phyloP scores from a whole-genome alignment of 2,329 filamentous ascomycete genomes.

The Chlorencoelia australis region DNA sequence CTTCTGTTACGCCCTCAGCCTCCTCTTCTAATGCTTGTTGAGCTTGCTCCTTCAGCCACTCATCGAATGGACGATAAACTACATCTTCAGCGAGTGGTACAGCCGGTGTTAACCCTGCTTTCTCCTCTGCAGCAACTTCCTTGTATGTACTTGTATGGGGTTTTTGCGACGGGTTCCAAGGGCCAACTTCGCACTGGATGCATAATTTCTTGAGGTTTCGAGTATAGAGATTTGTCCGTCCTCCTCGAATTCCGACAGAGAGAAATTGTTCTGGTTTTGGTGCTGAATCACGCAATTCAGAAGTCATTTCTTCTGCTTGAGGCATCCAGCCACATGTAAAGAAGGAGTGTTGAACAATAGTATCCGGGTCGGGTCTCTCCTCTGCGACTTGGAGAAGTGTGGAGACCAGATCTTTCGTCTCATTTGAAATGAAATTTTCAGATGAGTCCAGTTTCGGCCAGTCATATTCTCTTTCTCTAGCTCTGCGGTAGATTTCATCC shows the following conservation, averaged over 20 bases:
- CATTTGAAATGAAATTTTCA: conserved; percentile 60
- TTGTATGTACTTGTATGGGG: conserved; percentile 45
- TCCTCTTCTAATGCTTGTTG: conserved; percentile 9
- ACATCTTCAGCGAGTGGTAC: conserved; percentile 52
- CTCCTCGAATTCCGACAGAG: conserved; percentile 35
- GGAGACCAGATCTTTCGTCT: conserved; percentile 70
- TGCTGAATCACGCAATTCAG: conserved; percentile 45
- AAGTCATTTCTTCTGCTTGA: conserved; percentile 45
- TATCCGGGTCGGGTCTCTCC: conserved; percentile 62
- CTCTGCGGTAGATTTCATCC: conserved; percentile 73
- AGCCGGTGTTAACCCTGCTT: conserved; percentile 51
- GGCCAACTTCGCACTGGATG: conserved; percentile 47
- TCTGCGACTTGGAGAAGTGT: conserved; percentile 68
- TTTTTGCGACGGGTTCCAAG: conserved; percentile 38
- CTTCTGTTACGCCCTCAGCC: conserved; percentile 9
- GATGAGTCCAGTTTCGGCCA: conserved; percentile 62
- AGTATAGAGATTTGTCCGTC: conserved; percentile 28
- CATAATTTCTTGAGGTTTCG: conserved; percentile 49
- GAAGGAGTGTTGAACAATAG: conserved; percentile 70
- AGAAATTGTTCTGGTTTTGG: conserved; percentile 48
- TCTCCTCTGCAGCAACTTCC: conserved; percentile 59
- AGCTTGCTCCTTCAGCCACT: conserved; percentile 44
- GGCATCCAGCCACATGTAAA: conserved; percentile 72
- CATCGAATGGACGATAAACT: conserved; percentile 55
- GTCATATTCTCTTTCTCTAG: conserved; percentile 62